Base-by-base conservation (phyloP, 345 rosid genomes). In the Linum tenue region DNA sequence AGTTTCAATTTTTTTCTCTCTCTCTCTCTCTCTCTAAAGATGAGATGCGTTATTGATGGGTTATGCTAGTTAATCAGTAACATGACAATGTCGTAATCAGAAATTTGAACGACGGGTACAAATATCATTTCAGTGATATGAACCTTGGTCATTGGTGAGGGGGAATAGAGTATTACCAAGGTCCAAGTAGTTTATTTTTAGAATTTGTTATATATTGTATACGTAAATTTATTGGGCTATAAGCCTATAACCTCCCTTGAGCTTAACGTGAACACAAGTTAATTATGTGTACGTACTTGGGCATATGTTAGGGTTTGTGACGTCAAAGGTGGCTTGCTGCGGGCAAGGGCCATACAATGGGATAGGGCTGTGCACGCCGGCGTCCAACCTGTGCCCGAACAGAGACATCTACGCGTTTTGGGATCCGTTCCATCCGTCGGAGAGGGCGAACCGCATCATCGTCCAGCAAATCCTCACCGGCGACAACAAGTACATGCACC, bases 281-380 rank as follows among this genome's bases (percentile, higher is more conserved):
- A 22, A 22, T 22, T 22, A 22, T 22, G 31, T 22, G 31, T 22
- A 22, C 31, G 31, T 22, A 22, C 31, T 22, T 22, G 31, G 55
- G 53, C 65, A 62, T 62, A 51, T 57, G 69, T 22, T 69, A 70
- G 73, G 73, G 51, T 70, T 70, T 65, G 37, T 35, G 2, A 70
- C 69, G 31, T 38, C 73, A 64, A 58, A 70, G 64, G 9, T 39
- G 40, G 73, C 73, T 6, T 70, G 73, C 3, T 70, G 73, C 64
- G 73, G 73, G 31, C 31, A 22, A 22, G 31, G 31, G 31, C 31
- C 31, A 22, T 22, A 22, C 31, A 22, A 22, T 22, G 73, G 73
- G 0, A 0, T 70, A 17, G 73, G 73, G 41, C 64, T 70, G 5
- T 70, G 73, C 60, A 64, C 69, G 3, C 43, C 55, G 0, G 55